Base-by-base conservation (phyloP, 202 grass and related monocot genomes). In the Carex sylvatica region DNA sequence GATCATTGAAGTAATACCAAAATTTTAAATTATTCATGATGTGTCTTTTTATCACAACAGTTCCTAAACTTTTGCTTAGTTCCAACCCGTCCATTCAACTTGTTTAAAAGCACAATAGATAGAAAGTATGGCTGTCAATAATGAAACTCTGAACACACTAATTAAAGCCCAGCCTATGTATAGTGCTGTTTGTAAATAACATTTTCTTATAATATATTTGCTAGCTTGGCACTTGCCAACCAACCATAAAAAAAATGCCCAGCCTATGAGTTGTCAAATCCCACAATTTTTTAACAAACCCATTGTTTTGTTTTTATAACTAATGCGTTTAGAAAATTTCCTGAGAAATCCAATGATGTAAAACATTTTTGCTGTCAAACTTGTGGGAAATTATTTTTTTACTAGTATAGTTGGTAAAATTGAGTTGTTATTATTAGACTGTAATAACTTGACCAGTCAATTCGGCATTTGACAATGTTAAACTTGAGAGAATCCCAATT, bases 291-390 rank as follows among this genome's bases (percentile, higher is more conserved):
- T 42, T 13, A 6, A 84, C 14, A 46, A 36, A 80, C 53, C 11
- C n/a, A 58, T 42, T 36, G 52, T 4, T 42, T 82, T 80, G 38
- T 38, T 20, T 70, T 44, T 22, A 44, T 6, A 72, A 72, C 11
- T 46, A 19, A 0, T 1, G 42, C 6, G 4, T 24, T 72, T 49
- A 2, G 9, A 14, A 70, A 40, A 11, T 44, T 36, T 67, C 55
- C 19, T 47, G 69, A 61, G 19, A 16, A 33, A 84, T 9, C 82
- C 26, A 80, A 70, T 66, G 44, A 69, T 69, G 65, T 33, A 65
- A 65, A 13, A 64, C 2, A 64, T 30, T 65, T 26, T 68, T 68
- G 1, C 1, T 5, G 19, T 82, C 30, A 44, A 44, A 22, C 49
- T 14, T 13, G 0, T 44, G n/a, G n/a, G 9, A 71, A 71, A 54